Conservation (phyloP, 345 rosid genomes). For the Euphorbia tirucalli region DNA sequence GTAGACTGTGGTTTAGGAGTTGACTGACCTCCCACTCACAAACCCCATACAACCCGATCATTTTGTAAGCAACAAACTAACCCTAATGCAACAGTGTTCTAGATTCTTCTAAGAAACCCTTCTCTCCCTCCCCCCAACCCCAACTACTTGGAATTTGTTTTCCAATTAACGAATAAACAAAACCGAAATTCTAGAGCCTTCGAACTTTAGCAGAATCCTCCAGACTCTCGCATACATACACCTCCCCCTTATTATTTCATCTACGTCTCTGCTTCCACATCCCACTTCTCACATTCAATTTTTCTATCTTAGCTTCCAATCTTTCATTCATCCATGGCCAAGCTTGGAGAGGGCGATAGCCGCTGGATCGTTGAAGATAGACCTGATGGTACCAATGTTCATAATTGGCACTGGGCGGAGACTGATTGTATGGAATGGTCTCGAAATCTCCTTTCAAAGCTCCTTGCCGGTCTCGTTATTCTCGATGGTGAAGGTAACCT, state of each 20-base stretch:
- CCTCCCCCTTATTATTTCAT: background rate
- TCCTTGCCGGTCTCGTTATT: constrained; percentile 46
- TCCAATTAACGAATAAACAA: background rate
- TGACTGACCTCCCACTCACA: no score
- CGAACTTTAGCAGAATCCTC: constrained; percentile 1
- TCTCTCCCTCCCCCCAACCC: background rate
- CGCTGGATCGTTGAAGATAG: constrained; percentile 99
- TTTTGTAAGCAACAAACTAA: background rate
- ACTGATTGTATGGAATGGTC: constrained; percentile 92
- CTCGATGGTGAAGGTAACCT: constrained; percentile 71
- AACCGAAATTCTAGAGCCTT: constrained; percentile 8
- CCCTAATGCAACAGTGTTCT: background rate
- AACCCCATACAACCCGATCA: no score
- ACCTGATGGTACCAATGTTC: constrained; percentile 93
- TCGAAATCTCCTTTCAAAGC: constrained; percentile 52
- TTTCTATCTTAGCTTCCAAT: background rate
- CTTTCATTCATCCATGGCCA: constrained; percentile 54
- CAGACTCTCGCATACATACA: background rate
- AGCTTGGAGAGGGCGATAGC: constrained; percentile 92
- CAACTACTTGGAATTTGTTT: background rate
- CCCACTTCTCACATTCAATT: background rate
- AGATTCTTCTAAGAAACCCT: background rate
- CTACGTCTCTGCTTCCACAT: background rate
- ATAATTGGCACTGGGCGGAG: constrained; percentile 99
- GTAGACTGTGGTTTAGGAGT: no score